Evolutionary conservation across 2,329 filamentous ascomycete genomes (phyloP), one percentile per base, ranked within the genome.

Genomic region (Trichoderma aggressivum): DNA sequence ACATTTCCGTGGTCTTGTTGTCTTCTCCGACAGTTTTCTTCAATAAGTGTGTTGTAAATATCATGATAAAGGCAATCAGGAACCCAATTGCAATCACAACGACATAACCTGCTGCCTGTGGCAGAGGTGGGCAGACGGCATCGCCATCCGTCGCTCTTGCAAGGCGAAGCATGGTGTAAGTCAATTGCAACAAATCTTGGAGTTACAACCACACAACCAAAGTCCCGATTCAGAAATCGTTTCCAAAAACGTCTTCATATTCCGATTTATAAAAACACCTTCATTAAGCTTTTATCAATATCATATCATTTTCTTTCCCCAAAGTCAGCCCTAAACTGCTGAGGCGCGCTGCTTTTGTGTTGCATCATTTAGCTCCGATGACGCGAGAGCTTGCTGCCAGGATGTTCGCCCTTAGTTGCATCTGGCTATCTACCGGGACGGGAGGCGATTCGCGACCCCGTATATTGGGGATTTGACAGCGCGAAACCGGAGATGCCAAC

Each of bases 1-100:
- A 87, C 84, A 86, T 87, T 75, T 88, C 86, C 0, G 84, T 86
- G 24, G 84, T 86, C 26, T 80, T 80, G 68, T 86, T 87, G 61
- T 87, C 85, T 72, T 87, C 85, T 1, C 84, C 84, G 0, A 83
- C 80, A 0, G 84, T 86, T 43, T 78, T 82, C 72, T 85, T 86
- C n/a, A 87, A 74, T 3, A 85, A 68, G 8, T 79, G 80, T 0
- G 84, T 86, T 1, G 85, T 77, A 2, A 83, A 76, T 72, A 86
- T 84, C 84, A 86, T 86, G 26, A 80, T 80, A 26, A 80, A 75
- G 0, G 79, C 79, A 70, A 81, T 79, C 1, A 81, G 62, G 14
- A 81, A 79, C 2, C 79, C 80, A 62, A 81, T 75, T 0, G 74
- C 78, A 5, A 81, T 77, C 8, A 81, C 79, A 5, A 82, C 79